phyloP scores from a whole-genome alignment of 1,284 basidiomycete species.

The Leccinum glutinopallens region DNA sequence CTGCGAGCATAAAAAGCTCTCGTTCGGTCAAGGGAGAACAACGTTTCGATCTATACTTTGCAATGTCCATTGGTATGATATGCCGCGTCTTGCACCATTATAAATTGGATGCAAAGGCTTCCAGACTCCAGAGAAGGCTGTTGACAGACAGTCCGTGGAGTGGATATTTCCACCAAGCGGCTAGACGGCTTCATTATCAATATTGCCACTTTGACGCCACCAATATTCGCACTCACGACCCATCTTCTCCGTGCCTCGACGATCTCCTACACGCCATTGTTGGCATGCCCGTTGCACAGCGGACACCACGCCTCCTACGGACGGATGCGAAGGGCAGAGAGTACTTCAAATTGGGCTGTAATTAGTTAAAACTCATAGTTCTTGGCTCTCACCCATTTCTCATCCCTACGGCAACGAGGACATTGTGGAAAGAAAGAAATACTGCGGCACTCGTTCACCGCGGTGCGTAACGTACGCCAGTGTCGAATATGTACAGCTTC shows the following conservation, averaged over 20 bases:
- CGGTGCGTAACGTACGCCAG: neutral
- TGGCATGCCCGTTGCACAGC: conserved; percentile 7
- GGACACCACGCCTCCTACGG: conserved; percentile 1
- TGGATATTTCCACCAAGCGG: too few relatives aligned
- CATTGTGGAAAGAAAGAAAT: neutral
- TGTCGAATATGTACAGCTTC: conserved; percentile 8
- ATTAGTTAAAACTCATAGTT: conserved; percentile 2
- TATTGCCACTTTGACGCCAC: conserved; percentile 2
- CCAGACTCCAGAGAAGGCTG: conserved; percentile 5
- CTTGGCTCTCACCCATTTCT: neutral
- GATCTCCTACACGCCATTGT: conserved; percentile 11
- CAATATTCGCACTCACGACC: conserved; percentile 1
- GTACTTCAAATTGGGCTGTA: conserved; percentile 6
- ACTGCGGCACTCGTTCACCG: neutral
- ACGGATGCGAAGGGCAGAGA: neutral
- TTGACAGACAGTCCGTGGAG: conserved; percentile 21
- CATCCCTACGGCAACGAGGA: neutral
- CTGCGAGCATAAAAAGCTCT: conserved; percentile 1
- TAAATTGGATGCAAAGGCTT: neutral
- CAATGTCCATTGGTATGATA: neutral
- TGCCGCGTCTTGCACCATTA: neutral
- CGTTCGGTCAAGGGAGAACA: conserved; percentile 4
- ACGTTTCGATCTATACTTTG: conserved; percentile 5
- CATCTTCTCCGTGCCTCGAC: conserved; percentile 10
- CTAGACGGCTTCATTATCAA: conserved; percentile 6